Evolutionary conservation across 2,329 filamentous ascomycete species (phyloP).

Genomic region (Nemania diffusa): DNA sequence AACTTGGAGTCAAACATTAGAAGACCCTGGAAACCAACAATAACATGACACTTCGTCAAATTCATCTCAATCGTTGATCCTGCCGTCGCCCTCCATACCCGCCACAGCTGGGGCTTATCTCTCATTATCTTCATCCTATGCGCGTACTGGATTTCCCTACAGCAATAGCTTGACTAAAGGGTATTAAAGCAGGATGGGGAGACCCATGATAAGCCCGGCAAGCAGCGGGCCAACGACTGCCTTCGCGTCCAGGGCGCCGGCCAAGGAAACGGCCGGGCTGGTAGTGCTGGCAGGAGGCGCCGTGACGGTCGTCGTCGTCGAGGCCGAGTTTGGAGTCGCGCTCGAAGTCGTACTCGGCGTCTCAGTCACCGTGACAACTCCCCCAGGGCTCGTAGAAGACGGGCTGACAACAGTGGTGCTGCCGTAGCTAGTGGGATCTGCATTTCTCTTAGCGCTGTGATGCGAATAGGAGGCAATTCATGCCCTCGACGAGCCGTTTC

Average conservation of each 20-base stretch:
- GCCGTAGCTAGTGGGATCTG: conserved; percentile 26
- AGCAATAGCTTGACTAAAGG: background rate
- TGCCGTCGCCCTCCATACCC: no score
- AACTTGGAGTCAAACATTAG: no score
- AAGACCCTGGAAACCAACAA: no score
- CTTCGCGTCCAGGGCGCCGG: conserved; percentile 21
- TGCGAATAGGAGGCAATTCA: background rate
- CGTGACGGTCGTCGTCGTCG: conserved; percentile 10
- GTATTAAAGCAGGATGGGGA: conserved; percentile 29
- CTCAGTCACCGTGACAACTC: conserved; percentile 17
- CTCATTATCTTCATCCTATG: background rate
- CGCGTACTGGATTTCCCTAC: background rate
- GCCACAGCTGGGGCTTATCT: no score
- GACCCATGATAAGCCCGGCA: conserved; percentile 14
- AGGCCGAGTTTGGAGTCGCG: background rate
- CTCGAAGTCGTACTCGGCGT: background rate
- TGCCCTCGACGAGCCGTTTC: background rate
- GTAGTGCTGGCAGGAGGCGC: conserved; percentile 4
- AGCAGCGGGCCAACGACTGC: conserved; percentile 22
- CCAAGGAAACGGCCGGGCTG: conserved; percentile 17
- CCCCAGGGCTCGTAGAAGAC: background rate
- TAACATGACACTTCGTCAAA: background rate
- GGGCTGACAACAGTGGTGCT: conserved; percentile 2
- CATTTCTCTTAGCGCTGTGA: conserved; percentile 4
- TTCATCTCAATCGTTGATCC: background rate